Conservation (phyloP, 1,284 basidiomycete genomes). For the Agroathelia rolfsii region DNA sequence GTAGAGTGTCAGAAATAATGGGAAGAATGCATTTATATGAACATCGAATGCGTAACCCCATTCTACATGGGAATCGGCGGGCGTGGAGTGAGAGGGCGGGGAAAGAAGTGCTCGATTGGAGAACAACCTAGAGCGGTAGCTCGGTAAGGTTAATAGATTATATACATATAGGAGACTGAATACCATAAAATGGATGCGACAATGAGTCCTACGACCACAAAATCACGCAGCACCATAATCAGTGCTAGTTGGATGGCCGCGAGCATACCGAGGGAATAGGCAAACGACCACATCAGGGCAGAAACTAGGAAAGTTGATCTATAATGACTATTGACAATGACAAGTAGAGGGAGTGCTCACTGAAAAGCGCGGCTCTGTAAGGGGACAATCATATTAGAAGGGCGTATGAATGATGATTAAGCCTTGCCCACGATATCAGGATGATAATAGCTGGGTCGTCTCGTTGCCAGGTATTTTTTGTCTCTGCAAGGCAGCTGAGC, state of each 20-base stretch:
- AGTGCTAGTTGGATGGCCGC: conserved; percentile 56
- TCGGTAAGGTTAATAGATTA: background rate
- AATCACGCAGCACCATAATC: conserved; percentile 83
- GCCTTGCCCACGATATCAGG: too few species aligned
- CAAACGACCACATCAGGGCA: conserved; percentile 76
- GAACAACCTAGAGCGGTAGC: conserved; percentile 41
- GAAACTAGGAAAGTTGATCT: conserved; percentile 38
- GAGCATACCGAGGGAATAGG: conserved; percentile 57
- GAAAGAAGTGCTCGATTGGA: conserved; percentile 58
- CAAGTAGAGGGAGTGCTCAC: conserved; percentile 30
- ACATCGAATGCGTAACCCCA: conserved; percentile 94
- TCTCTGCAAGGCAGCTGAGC: conserved; percentile 45
- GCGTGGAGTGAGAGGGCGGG: conserved; percentile 50
- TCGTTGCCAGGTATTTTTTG: conserved; percentile 96
- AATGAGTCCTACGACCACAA: conserved; percentile 66
- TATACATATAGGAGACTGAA: too few species aligned
- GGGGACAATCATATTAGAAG: too few species aligned
- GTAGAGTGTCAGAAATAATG: conserved; percentile 81
- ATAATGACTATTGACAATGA: background rate
- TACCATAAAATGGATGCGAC: conserved; percentile 76
- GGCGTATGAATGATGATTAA: too few species aligned
- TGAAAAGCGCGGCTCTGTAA: conserved; percentile 62
- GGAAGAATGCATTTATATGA: conserved; percentile 92
- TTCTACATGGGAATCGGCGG: conserved; percentile 69
- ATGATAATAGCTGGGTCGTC: conserved; percentile 92